Evolutionary conservation across 352 stramenopile species (phyloP), one percentile per base, ranked within the genome.

Genomic region (Pythium guiyangense): DNA sequence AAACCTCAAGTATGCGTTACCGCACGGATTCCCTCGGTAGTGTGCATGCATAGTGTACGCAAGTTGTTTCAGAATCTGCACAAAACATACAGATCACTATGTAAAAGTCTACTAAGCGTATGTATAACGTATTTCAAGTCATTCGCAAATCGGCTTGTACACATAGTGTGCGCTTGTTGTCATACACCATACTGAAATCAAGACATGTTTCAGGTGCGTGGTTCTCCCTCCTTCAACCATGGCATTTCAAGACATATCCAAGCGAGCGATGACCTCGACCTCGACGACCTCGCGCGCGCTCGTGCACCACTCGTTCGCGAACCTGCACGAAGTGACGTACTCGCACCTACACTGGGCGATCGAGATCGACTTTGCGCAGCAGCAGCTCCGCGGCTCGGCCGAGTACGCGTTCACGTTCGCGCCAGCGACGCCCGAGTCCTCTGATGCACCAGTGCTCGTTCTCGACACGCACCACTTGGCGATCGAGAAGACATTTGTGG

Each of bases 381-480:
- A 83, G 40, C 63, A 81, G 51, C 74, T 98, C 22, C 61, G 65
- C 48, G 92, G 84, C 26, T 83, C 67, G 50, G 94, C 88, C 49
- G 90, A 89, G 57, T 97, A 97, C 68, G 71, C 75, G 18, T 80
- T 97, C 62, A 69, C 78, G 44, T 66, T 64, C 52, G 56, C 57
- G 43, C 51, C 45, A n/a, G 53, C 51, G 22, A 59, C 27, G 25
- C 60, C 58, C 29, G 57, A 53, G 42, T 54, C 50, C 4, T 29
- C 46, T 15, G 27, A 29, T 10, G 25, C 39, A 14, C 59, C 62
- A 3, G 61, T 75, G 22, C 61, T 97, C 0, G 71, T 87, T 27
- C 68, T 98, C 17, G 93, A 98, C 65, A 97, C 90, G 25, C 76
- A 88, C 54, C 71, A 89, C 56, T 67, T 98, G 31, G 59, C 61